Conservation (phyloP, 176 grass and related monocot species). For the Eragrostis nindensis region DNA sequence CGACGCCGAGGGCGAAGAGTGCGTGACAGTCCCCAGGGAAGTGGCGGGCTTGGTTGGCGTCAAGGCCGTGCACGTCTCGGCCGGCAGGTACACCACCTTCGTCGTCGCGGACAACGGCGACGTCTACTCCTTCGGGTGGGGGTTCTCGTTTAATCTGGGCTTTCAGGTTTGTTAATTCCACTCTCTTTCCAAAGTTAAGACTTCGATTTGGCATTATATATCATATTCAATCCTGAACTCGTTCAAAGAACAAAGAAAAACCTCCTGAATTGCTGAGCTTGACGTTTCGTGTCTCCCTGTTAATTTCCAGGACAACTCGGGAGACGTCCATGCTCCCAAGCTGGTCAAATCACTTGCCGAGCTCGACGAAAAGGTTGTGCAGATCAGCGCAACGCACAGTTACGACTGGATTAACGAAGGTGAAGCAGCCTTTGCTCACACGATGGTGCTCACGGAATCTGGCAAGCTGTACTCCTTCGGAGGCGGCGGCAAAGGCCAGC, state of each 20-base stretch:
- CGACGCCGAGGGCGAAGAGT: conserved; percentile 14
- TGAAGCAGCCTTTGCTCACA: neutral
- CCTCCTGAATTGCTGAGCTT: neutral
- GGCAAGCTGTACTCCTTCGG: conserved; percentile 62
- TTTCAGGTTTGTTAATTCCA: conserved; percentile 46
- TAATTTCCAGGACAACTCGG: conserved; percentile 31
- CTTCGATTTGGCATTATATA: neutral
- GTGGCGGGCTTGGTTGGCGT: conserved; percentile 41
- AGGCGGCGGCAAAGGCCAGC: conserved; percentile 48
- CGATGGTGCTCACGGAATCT: conserved; percentile 55
- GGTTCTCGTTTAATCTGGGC: conserved; percentile 32
- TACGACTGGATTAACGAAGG: conserved; percentile 17
- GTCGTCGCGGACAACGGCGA: conserved; percentile 50
- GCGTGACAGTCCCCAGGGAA: conserved; percentile 31
- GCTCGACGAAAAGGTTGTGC: conserved; percentile 45
- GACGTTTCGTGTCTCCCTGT: neutral
- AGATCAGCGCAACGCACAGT: conserved; percentile 55
- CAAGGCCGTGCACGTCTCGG: conserved; percentile 56
- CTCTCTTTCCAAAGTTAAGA: neutral
- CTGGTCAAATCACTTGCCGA: conserved; percentile 35
- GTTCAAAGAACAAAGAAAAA: too few species aligned
- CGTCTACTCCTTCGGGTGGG: conserved; percentile 57
- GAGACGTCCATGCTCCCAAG: conserved; percentile 32
- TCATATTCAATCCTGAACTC: too few species aligned
- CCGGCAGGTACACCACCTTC: conserved; percentile 53